Evolutionary conservation across 2,329 filamentous ascomycete genomes (phyloP), one percentile per base, ranked within the genome.

Genomic region (Graphilbum sp.): DNA sequence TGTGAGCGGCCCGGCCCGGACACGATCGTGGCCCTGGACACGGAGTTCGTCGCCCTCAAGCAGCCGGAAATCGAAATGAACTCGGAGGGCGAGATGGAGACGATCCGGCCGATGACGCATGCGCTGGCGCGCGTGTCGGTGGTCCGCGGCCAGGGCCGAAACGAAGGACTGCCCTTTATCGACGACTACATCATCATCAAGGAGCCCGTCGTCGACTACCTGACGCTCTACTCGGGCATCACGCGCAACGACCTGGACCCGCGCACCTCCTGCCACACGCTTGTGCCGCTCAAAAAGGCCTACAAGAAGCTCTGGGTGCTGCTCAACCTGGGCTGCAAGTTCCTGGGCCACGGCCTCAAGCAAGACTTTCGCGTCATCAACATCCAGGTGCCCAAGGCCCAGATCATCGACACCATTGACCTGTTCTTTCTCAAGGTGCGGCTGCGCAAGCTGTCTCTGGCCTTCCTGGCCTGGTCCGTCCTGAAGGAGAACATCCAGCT

Each of bases 281-380:
- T 96, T 0, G 77, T 96, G 9, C 72, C 81, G 2, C 67, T 96
- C 31, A 98, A 98, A 55, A 72, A 82, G 41, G 87, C 84, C 1
- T 98, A 96, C 66, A 98, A 98, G 60, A 95, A 95, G 56, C 75
- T 98, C 23, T 98, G 92, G 92, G 73, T 96, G 15, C 68, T 98
- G 16, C 71, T 98, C 24, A 98, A 98, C 53, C 68, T 96, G 0
- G 90, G 90, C 35, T 94, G 86, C 59, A 75, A 83, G 45, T 98
- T 98, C 54, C 72, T 98, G 5, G 90, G 90, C 3, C 90, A 98
- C 52, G 88, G 88, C 4, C 66, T 98, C 32, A 84, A 84, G 47
- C 88, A 90, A 49, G 90, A 98, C 58, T 96, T 98, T 61, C 84
- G 90, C 38, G 93, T 93, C 40, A 93, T 94, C 59, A 98, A 98